Evolutionary conservation across 495 filamentous ascomycete species (phyloP), one percentile per base, ranked within the genome.

Genomic region (Penicillium egyptiacum): DNA sequence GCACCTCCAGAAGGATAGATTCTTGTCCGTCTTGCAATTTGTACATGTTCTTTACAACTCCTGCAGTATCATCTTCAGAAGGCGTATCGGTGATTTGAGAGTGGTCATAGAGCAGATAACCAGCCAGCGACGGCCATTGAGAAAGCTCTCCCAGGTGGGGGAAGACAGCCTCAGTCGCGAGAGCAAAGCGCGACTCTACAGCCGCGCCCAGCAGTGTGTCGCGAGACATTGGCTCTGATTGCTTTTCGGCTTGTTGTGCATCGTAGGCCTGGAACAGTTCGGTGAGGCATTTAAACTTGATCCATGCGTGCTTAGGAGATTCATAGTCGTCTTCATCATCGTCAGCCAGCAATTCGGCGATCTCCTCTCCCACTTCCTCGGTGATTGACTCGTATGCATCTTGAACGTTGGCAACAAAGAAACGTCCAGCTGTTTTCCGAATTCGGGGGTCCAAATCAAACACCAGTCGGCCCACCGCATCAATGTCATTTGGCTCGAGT

Each of bases 41-140:
- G 64, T 91, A 88, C 39, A 85, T 78, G 14, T 79, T 77, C 53
- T 83, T 84, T 17, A 94, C 76, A 17, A 78, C 75, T 12, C 75
- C 76, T 45, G 79, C 73, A 6, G 76, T 69, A 48, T 84, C 82
- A 55, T 80, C 78, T n/a, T 81, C 73, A 17, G 70, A 68, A 4
- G 81, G 74, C n/a, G 79, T 71, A 47, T 79, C 67, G 1, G 64
- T 61, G 14, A 79, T 75, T 40, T 77, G 81, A 0, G 91, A 92
- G 68, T 96, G 90, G 60, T 98, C 94, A 61, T 91, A 95, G 1
- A 98, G 79, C 10, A 98, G 81, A 75, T 97, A 98, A 7, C 88
- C 90, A 25, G 90, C 89, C 25, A 98, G 74, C 0, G 87, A 80
- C 67, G 96, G 89, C 95, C 95, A 98, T 49, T 91, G 86, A 50